Evolutionary conservation across 805 yeast genomes (phyloP).

Genomic region (Martiniozyma abietophila): DNA sequence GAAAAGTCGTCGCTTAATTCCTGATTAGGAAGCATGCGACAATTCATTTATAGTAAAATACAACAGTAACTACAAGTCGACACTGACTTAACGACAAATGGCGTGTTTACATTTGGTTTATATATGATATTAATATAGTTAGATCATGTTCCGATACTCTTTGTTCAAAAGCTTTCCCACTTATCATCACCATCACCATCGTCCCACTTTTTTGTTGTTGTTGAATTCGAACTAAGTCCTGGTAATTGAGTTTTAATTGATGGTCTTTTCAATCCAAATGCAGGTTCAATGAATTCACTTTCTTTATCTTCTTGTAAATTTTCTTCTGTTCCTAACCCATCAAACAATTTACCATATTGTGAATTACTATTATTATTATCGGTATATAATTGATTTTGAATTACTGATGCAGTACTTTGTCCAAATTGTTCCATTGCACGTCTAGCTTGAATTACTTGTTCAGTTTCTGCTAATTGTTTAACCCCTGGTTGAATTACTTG

Average conservation of each 20-base stretch:
- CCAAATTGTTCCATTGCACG: conserved; percentile 97
- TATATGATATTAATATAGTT: no score
- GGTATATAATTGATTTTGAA: conserved; percentile 37
- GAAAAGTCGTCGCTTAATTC: no score
- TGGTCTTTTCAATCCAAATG: conserved; percentile 58
- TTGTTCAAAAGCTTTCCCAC: conserved; percentile 62
- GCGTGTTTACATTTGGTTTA: no score
- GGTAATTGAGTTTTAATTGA: conserved; percentile 47
- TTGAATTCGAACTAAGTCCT: conserved; percentile 34
- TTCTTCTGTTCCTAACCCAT: conserved; percentile 40
- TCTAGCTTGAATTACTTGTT: conserved; percentile 69
- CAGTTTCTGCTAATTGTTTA: conserved; percentile 70
- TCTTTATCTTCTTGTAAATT: conserved; percentile 34
- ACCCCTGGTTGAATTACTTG: conserved; percentile 86
- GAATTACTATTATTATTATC: conserved; percentile 38
- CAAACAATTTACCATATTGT: conserved; percentile 46
- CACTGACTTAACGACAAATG: no score
- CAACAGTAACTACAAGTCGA: no score
- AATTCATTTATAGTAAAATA: no score
- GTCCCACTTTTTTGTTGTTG: conserved; percentile 29
- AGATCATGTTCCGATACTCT: no score
- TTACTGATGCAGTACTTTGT: conserved; percentile 71
- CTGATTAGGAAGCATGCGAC: no score
- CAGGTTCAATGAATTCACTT: conserved; percentile 39
- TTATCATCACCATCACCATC: conserved; percentile 36